A percentile compares a stretch with the other conserved stretches of the same genome.
Evolutionary conservation across 1,284 basidiomycete genomes (phyloP).

Genomic region (Peniophora sp.): DNA sequence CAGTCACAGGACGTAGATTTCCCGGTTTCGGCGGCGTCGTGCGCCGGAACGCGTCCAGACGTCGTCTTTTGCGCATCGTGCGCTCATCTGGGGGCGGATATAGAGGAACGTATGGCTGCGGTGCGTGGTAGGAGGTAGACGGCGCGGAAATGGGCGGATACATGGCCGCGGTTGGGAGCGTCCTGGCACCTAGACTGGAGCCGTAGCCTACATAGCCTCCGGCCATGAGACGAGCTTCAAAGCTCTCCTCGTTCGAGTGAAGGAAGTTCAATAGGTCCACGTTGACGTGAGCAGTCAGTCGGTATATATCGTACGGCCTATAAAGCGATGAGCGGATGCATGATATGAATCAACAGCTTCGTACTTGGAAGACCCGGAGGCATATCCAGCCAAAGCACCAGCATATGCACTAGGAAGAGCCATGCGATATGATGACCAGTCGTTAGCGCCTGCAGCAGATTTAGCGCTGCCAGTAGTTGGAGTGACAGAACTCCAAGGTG

Average conservation of each 20-base stretch:
- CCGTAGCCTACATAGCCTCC: conserved; percentile 1
- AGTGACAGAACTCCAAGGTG: no score
- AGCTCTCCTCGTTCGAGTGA: background rate
- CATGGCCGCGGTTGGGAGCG: background rate
- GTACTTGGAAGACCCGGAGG: no score
- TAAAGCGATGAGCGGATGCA: background rate
- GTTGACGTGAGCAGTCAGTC: background rate
- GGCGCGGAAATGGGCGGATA: background rate
- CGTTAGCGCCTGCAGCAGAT: no score
- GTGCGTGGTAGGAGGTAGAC: background rate
- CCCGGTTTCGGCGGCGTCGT: background rate
- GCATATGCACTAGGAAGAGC: no score
- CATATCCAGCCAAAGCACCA: no score
- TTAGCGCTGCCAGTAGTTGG: no score
- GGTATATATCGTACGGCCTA: background rate
- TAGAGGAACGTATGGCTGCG: background rate
- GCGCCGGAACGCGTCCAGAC: background rate
- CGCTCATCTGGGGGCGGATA: background rate
- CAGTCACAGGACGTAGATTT: background rate
- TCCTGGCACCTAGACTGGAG: background rate
- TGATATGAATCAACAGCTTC: no score
- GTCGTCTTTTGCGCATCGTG: background rate
- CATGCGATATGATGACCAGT: no score
- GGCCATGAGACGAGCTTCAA: conserved; percentile 1
- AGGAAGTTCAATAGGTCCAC: background rate